Conservation (phyloP, 352 stramenopile species). For the Phytophthora cactorum region DNA sequence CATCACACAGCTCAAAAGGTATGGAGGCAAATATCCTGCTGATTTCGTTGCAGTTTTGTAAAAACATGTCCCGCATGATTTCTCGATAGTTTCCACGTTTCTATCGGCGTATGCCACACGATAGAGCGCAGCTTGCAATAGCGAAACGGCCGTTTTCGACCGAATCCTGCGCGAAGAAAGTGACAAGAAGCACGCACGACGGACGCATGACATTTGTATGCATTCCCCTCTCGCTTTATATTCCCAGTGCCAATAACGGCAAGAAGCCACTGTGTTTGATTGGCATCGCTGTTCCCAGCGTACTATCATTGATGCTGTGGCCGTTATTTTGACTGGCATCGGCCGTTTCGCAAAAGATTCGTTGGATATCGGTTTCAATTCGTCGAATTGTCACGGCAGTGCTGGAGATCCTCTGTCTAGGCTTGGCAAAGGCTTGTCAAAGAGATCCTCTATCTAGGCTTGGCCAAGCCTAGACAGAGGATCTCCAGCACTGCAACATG, state of each 20-base stretch:
- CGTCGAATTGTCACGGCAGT: background rate
- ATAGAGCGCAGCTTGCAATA: conserved; percentile 4
- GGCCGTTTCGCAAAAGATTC: conserved; percentile 30
- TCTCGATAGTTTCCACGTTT: conserved; percentile 31
- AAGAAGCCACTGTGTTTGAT: conserved; percentile 12
- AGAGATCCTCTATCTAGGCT: too few relatives aligned
- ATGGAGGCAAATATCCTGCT: background rate
- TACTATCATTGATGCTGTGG: conserved; percentile 1
- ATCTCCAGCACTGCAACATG: too few relatives aligned
- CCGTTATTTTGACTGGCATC: conserved; percentile 22
- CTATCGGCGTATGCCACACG: background rate
- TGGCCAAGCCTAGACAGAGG: too few relatives aligned
- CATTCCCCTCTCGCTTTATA: background rate
- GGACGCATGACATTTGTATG: conserved; percentile 5
- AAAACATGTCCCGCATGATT: conserved; percentile 34
- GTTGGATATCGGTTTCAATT: conserved; percentile 18
- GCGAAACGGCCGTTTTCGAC: conserved; percentile 26
- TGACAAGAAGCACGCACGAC: conserved; percentile 14
- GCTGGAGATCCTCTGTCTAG: background rate
- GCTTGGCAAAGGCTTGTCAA: too few relatives aligned
- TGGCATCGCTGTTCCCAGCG: conserved; percentile 10
- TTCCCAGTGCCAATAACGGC: conserved; percentile 16
- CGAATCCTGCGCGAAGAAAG: conserved; percentile 11
- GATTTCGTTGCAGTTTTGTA: conserved; percentile 12
- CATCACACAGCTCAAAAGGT: too few relatives aligned